These are phyloP conservation scores for Fusarium falciforme DNA, from an alignment of 2,329 filamentous ascomycete species.

Conservation along the genomic window DNA sequence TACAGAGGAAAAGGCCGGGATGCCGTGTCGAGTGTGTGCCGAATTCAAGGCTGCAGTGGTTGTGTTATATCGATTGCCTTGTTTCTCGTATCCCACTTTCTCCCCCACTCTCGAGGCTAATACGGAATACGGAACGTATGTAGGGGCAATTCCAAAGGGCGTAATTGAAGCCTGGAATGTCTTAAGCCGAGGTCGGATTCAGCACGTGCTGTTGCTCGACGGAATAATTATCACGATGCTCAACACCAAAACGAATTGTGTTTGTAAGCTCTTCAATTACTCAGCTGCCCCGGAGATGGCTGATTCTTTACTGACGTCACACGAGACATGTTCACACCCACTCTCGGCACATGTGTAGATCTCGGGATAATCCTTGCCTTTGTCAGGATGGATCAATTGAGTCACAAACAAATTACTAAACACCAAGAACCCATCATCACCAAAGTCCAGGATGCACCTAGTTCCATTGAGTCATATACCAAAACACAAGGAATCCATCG, in stretches of 20 bases:
- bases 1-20: slow-evolving; percentile 6
- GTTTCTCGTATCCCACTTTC: background rate
- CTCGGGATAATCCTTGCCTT: slow-evolving; percentile 2
- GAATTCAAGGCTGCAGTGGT: background rate
- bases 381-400: background rate
- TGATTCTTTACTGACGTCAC: slow-evolving; percentile 3
- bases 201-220: background rate
- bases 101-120: background rate
- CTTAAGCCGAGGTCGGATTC: background rate
- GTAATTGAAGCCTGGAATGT: background rate
- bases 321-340: background rate
- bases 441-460: background rate
- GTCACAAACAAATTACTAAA: background rate
- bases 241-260: background rate
- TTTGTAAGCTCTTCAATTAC: background rate
- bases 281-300: background rate
- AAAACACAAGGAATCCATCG: slow-evolving; percentile 6
- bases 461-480: background rate
- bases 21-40: background rate
- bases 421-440: background rate
- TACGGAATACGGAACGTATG: no score
- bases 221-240: background rate
- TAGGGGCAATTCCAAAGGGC: background rate
- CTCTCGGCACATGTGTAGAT: background rate
- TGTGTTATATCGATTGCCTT: background rate